phyloP scores from a whole-genome alignment of 2,329 filamentous ascomycete species.

The Ceratocystis variospora region DNA sequence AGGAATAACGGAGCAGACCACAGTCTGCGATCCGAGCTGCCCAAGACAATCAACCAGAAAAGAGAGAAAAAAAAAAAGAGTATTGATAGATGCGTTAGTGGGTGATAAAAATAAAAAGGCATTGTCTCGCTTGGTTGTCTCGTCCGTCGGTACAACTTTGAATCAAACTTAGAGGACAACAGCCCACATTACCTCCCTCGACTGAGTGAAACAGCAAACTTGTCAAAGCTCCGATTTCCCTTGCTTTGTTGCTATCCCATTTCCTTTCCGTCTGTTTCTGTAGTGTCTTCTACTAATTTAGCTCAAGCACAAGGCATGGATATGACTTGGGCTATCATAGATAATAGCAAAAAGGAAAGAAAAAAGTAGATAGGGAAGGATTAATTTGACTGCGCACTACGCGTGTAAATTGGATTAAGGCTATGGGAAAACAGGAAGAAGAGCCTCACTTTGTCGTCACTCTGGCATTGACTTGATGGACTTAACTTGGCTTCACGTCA shows the following conservation, averaged over 20 bases:
- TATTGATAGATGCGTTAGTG: background rate
- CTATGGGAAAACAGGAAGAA: background rate
- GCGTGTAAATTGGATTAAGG: background rate
- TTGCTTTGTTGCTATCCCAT: background rate
- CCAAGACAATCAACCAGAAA: background rate
- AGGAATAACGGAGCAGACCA: background rate
- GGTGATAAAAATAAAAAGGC: background rate
- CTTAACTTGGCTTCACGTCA: background rate
- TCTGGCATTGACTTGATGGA: background rate
- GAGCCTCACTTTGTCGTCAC: background rate
- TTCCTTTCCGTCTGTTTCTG: background rate
- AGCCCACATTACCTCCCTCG: background rate
- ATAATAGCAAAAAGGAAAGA: background rate
- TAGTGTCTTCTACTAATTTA: background rate
- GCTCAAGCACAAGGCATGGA: background rate
- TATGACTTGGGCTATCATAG: too few species aligned
- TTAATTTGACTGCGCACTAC: background rate
- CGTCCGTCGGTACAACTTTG: background rate
- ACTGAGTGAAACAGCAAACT: slow-evolving; percentile 2
- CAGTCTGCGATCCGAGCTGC: background rate
- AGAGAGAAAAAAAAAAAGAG: background rate
- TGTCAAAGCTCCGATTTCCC: background rate
- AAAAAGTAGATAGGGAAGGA: background rate
- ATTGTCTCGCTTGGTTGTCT: background rate
- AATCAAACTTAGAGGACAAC: background rate